Base-by-base conservation (phyloP, 371 early-diverging fungal genomes). In the Mucor mucedo region DNA sequence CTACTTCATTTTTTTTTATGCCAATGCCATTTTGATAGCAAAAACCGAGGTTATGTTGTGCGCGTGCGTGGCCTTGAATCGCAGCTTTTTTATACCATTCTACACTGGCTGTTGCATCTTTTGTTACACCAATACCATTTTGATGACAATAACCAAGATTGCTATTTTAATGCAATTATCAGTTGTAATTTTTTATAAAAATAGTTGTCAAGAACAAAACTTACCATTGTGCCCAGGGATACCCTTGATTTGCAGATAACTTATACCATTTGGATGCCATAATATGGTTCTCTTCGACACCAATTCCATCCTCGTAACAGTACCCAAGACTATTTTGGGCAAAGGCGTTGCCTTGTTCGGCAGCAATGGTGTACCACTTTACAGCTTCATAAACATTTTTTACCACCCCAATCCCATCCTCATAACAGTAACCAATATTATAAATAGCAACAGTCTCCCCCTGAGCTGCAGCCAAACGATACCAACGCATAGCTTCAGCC, bases 11-110 rank as follows among this genome's bases (percentile, higher is more conserved):
- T 62, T 85, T 78, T 33, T 69, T 70, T 5, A 95, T 87, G 10
- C 93, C 95, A 30, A 91, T 82, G 10, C 81, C 88, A 84, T 94
- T 89, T 69, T 95, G 93, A 77, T 90, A 93, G 58, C 91, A 92
- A 71, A 93, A 91, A 0, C 93, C 95, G 14, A 94, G 78, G 67
- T 93, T 95, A 76, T 93, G 91, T 75, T 93, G 91, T 35, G 94
- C 93, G 42, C 91, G 70, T 13, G 90, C 85, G 65, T 93, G 91
- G 29, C 91, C 93, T 72, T 93, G 91, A 13, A 81, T 58, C 0
- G 94, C 92, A 0, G 94, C 91, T 62, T 80, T 78, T 32, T 76
- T 83, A 76, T 93, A 96, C 94, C 94, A 95, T 58, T 87, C 77
- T 27, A 86, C 85, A n/a, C 90, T 92, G 48, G 73, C 61, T n/a